A percentile compares a stretch with the other conserved stretches of the same genome.
Conservation (phyloP, 1,139 yeast species). For the Suhomyces bokatorum region DNA sequence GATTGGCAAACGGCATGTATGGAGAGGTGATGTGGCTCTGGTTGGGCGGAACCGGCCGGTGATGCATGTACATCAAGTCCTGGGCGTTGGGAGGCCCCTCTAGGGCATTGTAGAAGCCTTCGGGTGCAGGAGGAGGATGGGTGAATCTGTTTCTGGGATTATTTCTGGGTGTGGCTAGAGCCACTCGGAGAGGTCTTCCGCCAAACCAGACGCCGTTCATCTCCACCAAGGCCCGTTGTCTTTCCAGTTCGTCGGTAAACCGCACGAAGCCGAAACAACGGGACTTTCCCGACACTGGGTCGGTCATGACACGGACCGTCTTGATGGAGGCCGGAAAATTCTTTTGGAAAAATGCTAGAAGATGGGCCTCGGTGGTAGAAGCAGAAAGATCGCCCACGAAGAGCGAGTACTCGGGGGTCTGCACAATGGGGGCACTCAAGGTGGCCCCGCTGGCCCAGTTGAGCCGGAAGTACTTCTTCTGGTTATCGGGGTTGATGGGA, state of each 20-base stretch:
- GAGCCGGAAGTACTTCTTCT: constrained; percentile 60
- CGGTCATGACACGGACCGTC: constrained; percentile 75
- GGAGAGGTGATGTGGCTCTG: constrained; percentile 7
- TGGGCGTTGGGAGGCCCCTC: constrained; percentile 3
- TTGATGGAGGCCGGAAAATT: constrained; percentile 61
- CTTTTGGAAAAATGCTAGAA: constrained; percentile 65
- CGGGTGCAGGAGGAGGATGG: background rate
- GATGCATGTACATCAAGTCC: constrained; percentile 12
- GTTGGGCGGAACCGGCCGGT: background rate
- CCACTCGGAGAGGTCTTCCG: constrained; percentile 73
- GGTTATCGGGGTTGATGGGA: constrained; percentile 51
- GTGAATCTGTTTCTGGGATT: constrained; percentile 8
- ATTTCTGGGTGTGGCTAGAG: constrained; percentile 61
- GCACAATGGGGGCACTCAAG: constrained; percentile 50
- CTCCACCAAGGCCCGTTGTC: constrained; percentile 62
- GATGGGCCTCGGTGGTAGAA: constrained; percentile 67
- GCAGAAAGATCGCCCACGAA: constrained; percentile 83
- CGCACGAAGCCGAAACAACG: constrained; percentile 79
- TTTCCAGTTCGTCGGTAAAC: constrained; percentile 62
- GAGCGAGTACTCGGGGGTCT: constrained; percentile 57
- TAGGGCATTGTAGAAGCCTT: constrained; percentile 3
- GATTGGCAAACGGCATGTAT: constrained; percentile 1
- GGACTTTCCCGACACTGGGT: constrained; percentile 68
- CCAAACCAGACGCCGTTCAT: constrained; percentile 78
- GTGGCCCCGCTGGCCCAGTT: constrained; percentile 78